These are phyloP conservation scores for Euryodendron excelsum DNA, from an alignment of 148 eudicot species.

Conservation along the genomic window DNA sequence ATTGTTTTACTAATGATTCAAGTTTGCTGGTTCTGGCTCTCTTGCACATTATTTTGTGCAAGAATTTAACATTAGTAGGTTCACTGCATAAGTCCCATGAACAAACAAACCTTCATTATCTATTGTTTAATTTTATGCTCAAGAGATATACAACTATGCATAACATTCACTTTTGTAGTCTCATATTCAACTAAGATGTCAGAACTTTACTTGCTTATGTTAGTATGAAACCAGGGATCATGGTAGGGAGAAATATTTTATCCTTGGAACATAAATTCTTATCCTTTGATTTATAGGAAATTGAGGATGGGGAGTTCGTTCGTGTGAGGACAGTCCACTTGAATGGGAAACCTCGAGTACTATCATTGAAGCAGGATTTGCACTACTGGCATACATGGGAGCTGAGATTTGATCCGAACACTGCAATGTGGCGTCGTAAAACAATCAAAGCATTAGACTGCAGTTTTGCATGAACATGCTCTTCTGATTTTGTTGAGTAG, in stretches of 20 bases:
- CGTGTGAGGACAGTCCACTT: slow-evolving; percentile 80
- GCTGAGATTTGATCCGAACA: slow-evolving; percentile 69
- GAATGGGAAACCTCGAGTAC: slow-evolving; percentile 89
- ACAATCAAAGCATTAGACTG: slow-evolving; percentile 58
- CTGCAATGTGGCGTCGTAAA: slow-evolving; percentile 67
- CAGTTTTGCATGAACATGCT: slow-evolving; percentile 22
- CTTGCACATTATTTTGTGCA: no score
- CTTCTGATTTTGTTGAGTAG: neutral
- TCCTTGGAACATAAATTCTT: neutral
- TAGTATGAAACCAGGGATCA: neutral
- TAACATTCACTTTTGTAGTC: neutral
- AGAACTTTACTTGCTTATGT: neutral
- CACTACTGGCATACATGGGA: slow-evolving; percentile 99
- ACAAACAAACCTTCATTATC: no score
- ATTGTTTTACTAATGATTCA: no score
- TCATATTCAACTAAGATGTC: neutral
- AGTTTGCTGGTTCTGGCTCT: no score
- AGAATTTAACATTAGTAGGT: no score
- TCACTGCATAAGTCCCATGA: no score
- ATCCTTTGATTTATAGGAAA: slow-evolving; percentile 39
- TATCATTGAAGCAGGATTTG: slow-evolving; percentile 89
- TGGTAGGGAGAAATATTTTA: neutral
- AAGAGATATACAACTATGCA: neutral
- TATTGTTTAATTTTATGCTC: neutral
- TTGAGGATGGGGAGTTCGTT: slow-evolving; percentile 71